Evolutionary conservation across 805 yeast genomes (phyloP).

Genomic region (Schizosaccharomyces lindneri): DNA sequence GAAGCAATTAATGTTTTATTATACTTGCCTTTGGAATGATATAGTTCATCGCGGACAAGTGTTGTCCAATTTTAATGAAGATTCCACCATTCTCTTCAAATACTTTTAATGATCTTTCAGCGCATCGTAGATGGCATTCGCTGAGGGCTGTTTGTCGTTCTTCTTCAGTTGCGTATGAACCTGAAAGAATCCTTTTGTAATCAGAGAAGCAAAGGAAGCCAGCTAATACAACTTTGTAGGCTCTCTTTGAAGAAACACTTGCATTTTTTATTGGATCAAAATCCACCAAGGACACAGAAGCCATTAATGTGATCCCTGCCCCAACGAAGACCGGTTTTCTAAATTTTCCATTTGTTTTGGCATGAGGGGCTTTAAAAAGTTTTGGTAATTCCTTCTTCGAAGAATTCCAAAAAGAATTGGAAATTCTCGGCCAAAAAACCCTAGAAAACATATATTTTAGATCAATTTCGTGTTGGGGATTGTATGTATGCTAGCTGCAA

Average conservation of each 20-base stretch:
- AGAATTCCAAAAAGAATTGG: neutral
- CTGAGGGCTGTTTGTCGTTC: conserved; percentile 29
- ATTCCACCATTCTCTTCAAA: conserved; percentile 74
- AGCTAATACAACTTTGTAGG: neutral
- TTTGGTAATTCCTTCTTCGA: neutral
- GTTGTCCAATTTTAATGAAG: conserved; percentile 87
- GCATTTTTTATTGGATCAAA: conserved; percentile 1
- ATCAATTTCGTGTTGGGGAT: neutral
- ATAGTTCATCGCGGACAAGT: conserved; percentile 75
- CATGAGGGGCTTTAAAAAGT: neutral
- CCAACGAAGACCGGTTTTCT: neutral
- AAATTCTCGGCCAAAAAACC: neutral
- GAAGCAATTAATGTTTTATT: neutral
- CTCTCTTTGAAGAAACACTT: neutral
- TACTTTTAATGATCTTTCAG: conserved; percentile 52
- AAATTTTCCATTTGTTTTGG: neutral
- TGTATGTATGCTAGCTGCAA: neutral
- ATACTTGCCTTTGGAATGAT: conserved; percentile 33
- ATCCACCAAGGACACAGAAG: neutral
- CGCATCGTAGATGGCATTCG: conserved; percentile 51
- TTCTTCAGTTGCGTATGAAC: conserved; percentile 18
- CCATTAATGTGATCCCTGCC: neutral
- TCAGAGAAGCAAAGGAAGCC: neutral
- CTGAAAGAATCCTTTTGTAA: neutral
- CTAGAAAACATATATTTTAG: neutral